A percentile compares a stretch with the other conserved stretches of the same genome.
phyloP scores from a whole-genome alignment of 495 filamentous ascomycete genomes.

The Rusavskia elegans region DNA sequence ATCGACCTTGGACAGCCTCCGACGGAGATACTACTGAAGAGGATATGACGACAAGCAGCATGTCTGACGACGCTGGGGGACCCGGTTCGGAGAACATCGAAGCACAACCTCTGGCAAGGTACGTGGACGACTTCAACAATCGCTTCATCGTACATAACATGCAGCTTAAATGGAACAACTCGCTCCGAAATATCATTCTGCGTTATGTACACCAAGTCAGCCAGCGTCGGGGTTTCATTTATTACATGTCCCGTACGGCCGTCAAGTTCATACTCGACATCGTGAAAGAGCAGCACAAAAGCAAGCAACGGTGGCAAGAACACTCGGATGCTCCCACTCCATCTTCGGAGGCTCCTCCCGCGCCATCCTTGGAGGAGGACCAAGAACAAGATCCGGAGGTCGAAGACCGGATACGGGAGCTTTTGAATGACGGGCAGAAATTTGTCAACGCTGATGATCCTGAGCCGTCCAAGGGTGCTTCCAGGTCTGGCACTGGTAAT shows the following conservation, averaged over 20 bases:
- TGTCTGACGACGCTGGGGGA: not conserved
- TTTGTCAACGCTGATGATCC: slow-evolving; percentile 62
- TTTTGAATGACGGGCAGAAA: slow-evolving; percentile 70
- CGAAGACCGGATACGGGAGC: slow-evolving; percentile 72
- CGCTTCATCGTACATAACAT: slow-evolving; percentile 95
- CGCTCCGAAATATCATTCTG: slow-evolving; percentile 85
- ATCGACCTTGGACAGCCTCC: slow-evolving; percentile 17
- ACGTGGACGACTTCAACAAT: slow-evolving; percentile 89
- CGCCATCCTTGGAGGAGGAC: slow-evolving; percentile 21
- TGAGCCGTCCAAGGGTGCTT: slow-evolving; percentile 16
- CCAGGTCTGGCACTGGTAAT: slow-evolving; percentile 27
- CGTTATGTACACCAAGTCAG: slow-evolving; percentile 96
- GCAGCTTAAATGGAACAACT: slow-evolving; percentile 97
- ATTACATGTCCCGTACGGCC: slow-evolving; percentile 88
- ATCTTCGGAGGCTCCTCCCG: slow-evolving; percentile 19
- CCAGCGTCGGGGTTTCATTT: slow-evolving; percentile 89
- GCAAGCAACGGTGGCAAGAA: slow-evolving; percentile 33
- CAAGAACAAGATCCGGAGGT: slow-evolving; percentile 48
- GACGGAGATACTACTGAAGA: slow-evolving; percentile 8
- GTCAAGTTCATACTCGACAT: slow-evolving; percentile 98
- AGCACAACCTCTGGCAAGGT: slow-evolving; percentile 42
- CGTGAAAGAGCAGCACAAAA: slow-evolving; percentile 68
- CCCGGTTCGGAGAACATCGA: slow-evolving; percentile 17
- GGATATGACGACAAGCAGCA: not conserved
- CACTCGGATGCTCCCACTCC: not conserved